Base-by-base conservation (phyloP, 2,329 filamentous ascomycete genomes). In the Neonectria magnoliae region DNA sequence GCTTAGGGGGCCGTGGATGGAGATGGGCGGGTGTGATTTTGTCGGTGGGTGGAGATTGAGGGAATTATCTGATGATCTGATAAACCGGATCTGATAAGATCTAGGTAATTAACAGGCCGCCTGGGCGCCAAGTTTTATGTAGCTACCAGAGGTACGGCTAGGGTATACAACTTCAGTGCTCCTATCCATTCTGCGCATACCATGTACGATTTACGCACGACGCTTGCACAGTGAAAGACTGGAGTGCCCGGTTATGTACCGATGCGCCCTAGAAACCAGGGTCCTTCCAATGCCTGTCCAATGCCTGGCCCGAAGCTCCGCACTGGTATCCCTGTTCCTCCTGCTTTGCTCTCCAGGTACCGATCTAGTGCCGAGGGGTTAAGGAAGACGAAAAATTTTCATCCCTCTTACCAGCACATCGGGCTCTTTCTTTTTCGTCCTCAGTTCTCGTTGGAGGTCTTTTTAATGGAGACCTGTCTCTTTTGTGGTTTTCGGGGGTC, bases 31-130 rank as follows among this genome's bases (percentile, higher is more conserved):
- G 57, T 59, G 57, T 27, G 48, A 41, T 50, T 57, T 41, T 27
- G 18, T 14, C 41, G 52, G 53, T 48, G 53, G 41, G 76, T 77
- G 77, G 76, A 72, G 76, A 75, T 74, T 78, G 80, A 80, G 80
- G 76, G 76, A 78, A 78, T 80, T 82, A 85, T 84, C 83, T 82
- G 82, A 84, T 85, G 77, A 85, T 86, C 84, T 83, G 83, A 85
- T 85, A 85, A 85, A 82, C 76, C 72, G 77, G 76, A 79, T 79
- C 78, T 73, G 77, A 80, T 79, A 80, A 80, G 76, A 80, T 79
- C 74, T 72, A 72, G 71, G 65, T 66, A 69, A 63, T 62, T 60
- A 65, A 47, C 57, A 48, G 41, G 33, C 41, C 18, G 38, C 18
- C 41, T 20, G 27, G 36, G 48, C 20, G 42, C 55, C 44, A 29